phyloP scores from a whole-genome alignment of 345 rosid genomes.

The Populus ilicifolia region DNA sequence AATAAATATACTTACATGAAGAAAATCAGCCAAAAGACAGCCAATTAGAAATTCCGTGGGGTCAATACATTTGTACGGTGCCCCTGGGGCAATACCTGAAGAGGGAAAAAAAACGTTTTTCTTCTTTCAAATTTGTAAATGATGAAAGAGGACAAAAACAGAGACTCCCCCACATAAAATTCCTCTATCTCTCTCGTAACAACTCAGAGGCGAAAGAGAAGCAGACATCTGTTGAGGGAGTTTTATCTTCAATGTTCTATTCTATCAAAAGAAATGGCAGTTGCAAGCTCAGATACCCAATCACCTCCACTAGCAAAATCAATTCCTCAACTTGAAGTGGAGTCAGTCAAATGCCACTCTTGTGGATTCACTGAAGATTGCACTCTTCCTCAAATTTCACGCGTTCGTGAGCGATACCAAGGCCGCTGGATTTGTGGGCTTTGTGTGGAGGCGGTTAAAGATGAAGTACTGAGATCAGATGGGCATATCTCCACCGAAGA shows the following conservation, averaged over 20 bases:
- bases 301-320: not conserved
- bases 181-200: not conserved
- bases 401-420: slow-evolving; percentile 48
- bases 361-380: slow-evolving; percentile 67
- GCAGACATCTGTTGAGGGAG: not conserved
- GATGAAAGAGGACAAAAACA: not conserved
- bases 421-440: slow-evolving; percentile 68
- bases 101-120: no score
- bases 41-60: no score
- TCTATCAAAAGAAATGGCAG: slow-evolving; percentile 25
- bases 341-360: slow-evolving; percentile 47
- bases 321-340: slow-evolving; percentile 29
- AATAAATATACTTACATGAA: no score
- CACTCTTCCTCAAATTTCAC: slow-evolving; percentile 45
- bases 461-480: slow-evolving; percentile 48
- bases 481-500: slow-evolving; percentile 48
- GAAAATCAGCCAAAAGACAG: no score
- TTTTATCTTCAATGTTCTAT: slow-evolving; percentile 23
- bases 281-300: slow-evolving; percentile 31
- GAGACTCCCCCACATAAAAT: not conserved
- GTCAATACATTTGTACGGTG: no score
- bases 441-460: slow-evolving; percentile 59
- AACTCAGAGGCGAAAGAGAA: not conserved
- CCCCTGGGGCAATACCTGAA: no score
- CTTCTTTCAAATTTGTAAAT: no score